These are phyloP conservation scores for Aureobasidium sp. DNA, from an alignment of 2,329 filamentous ascomycete species.

Conservation along the genomic window DNA sequence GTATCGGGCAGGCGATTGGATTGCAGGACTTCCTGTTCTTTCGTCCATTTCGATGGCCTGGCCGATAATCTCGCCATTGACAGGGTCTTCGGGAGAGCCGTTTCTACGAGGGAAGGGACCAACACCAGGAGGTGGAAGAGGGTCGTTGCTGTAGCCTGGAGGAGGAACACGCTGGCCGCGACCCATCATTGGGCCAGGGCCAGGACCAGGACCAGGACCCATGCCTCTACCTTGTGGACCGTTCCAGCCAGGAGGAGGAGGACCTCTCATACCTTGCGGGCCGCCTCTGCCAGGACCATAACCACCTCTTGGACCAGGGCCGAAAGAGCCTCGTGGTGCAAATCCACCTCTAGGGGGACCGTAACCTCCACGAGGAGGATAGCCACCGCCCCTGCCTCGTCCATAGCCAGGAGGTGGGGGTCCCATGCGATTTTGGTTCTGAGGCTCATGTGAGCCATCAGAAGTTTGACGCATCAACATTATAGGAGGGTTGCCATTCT, in stretches of 20 bases:
- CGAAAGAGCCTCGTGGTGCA: slow-evolving; percentile 45
- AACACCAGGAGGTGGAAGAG: slow-evolving; percentile 13
- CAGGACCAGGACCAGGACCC: slow-evolving; percentile 19
- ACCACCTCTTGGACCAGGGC: slow-evolving; percentile 34
- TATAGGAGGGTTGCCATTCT: slow-evolving; percentile 51
- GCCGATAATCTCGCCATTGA: slow-evolving; percentile 35
- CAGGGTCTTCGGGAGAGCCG: slow-evolving; percentile 11
- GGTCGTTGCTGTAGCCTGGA: slow-evolving; percentile 27
- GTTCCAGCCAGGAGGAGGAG: slow-evolving; percentile 22
- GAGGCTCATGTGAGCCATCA: slow-evolving; percentile 36
- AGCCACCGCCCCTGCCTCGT: slow-evolving; percentile 21
- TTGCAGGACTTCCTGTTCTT: slow-evolving; percentile 44
- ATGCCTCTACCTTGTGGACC: slow-evolving; percentile 28
- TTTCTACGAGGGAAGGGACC: slow-evolving; percentile 12
- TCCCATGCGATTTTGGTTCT: slow-evolving; percentile 25
- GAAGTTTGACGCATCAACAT: slow-evolving; percentile 41
- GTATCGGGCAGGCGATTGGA: slow-evolving; percentile 21
- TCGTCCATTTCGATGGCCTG: slow-evolving; percentile 77
- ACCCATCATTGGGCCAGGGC: slow-evolving; percentile 32
- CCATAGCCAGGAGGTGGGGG: slow-evolving; percentile 20
- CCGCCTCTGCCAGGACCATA: slow-evolving; percentile 31
- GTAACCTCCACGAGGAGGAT: slow-evolving; percentile 14
- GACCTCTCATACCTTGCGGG: slow-evolving; percentile 24
- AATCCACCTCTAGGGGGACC: slow-evolving; percentile 32
- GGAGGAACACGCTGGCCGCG: slow-evolving; percentile 34